phyloP scores from a whole-genome alignment of 202 grass and related monocot genomes.

The Setaria viridis region DNA sequence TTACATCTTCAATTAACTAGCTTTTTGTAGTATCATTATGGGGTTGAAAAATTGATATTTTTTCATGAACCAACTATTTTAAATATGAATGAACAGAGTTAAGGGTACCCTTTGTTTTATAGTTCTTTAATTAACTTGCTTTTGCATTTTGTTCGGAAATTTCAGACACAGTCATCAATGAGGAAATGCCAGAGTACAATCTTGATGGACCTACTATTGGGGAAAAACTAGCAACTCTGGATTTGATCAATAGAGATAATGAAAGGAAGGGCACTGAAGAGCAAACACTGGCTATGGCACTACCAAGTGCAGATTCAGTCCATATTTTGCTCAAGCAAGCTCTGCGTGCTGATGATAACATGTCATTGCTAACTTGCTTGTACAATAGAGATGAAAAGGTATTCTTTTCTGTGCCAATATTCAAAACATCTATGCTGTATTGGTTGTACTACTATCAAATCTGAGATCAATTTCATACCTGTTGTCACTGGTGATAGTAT shows the following conservation, averaged over 20 bases:
- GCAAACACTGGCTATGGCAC: constrained; percentile 48
- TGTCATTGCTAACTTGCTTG: constrained; percentile 70
- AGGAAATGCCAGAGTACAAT: constrained; percentile 53
- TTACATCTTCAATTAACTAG: background rate
- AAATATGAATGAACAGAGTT: constrained; percentile 12
- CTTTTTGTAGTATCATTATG: background rate
- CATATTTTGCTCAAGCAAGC: constrained; percentile 97
- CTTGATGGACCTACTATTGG: constrained; percentile 81
- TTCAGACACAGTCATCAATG: constrained; percentile 49
- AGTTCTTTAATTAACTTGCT: constrained; percentile 1
- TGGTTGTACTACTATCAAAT: background rate
- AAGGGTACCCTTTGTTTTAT: constrained; percentile 7
- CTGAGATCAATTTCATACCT: background rate
- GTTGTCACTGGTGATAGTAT: background rate
- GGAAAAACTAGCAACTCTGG: constrained; percentile 74
- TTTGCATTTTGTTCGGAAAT: constrained; percentile 38
- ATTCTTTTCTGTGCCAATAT: constrained; percentile 35
- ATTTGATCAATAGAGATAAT: constrained; percentile 55
- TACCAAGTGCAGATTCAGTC: constrained; percentile 86
- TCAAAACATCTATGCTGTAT: constrained; percentile 1
- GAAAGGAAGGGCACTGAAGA: constrained; percentile 43
- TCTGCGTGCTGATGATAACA: constrained; percentile 80
- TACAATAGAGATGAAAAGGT: constrained; percentile 85
- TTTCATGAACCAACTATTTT: constrained; percentile 5
- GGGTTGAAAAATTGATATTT: background rate